These are phyloP conservation scores for Leishmania guyanensis DNA, from an alignment of 208 protist species.

Conservation along the genomic window DNA sequence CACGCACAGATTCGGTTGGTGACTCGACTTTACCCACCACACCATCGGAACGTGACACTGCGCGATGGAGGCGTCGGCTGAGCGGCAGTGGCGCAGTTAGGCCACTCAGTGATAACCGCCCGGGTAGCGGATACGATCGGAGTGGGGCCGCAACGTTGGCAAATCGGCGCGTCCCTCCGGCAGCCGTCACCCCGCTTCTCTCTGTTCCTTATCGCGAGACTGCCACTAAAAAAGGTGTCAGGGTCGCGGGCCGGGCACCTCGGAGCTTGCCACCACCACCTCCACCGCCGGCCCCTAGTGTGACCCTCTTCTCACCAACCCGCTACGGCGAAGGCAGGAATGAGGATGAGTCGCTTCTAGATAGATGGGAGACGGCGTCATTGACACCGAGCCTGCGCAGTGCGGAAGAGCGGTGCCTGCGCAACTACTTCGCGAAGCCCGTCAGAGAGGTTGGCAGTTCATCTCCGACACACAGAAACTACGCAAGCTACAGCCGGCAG, in stretches of 20 bases:
- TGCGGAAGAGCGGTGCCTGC: conserved; percentile 21
- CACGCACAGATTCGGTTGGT: not conserved
- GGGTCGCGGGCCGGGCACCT: not conserved
- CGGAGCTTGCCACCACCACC: not conserved
- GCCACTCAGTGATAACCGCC: not conserved
- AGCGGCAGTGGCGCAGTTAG: not conserved
- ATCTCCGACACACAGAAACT: not conserved
- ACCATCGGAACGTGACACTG: conserved; percentile 15
- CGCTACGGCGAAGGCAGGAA: not conserved
- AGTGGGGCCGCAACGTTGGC: not conserved
- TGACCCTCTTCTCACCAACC: not conserved
- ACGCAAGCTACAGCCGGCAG: not conserved
- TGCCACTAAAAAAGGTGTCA: not conserved
- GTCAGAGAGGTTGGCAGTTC: not conserved
- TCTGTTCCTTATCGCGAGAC: conserved; percentile 7
- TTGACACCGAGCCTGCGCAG: conserved; percentile 21
- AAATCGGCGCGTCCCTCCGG: not conserved
- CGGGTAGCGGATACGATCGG: not conserved
- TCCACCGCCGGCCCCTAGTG: conserved; percentile 7
- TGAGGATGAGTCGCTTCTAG: conserved; percentile 3
- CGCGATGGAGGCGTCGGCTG: conserved; percentile 12
- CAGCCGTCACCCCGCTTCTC: not conserved
- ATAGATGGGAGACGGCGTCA: conserved; percentile 31
- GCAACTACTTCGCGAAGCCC: conserved; percentile 19
- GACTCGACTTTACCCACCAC: conserved; percentile 20